Conservation (phyloP, 441 rosid genomes). For the Jatropha multifida region DNA sequence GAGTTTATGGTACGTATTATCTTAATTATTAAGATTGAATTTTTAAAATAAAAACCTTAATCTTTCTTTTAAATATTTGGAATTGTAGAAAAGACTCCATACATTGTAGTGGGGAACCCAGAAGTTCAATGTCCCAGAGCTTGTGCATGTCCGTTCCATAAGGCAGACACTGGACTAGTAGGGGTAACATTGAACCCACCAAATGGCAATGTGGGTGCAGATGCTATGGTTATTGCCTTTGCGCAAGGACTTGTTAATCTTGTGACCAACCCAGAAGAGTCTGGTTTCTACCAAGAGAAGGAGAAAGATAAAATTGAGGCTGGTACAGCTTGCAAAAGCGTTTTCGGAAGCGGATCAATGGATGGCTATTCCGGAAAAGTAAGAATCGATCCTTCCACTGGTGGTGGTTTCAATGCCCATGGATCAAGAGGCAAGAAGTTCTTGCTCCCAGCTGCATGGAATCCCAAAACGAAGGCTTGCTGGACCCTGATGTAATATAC, state of each 20-base stretch:
- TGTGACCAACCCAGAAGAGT: constrained; percentile 39
- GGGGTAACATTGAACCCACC: constrained; percentile 53
- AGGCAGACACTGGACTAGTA: constrained; percentile 36
- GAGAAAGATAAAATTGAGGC: constrained; percentile 23
- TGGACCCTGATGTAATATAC: constrained; percentile 34
- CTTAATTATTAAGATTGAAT: no score
- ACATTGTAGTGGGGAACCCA: constrained; percentile 57
- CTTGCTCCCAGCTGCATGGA: constrained; percentile 64
- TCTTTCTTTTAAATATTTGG: background rate
- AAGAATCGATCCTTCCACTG: constrained; percentile 37
- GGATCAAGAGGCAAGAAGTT: constrained; percentile 49
- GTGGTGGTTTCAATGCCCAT: constrained; percentile 50
- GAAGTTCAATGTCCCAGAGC: constrained; percentile 56
- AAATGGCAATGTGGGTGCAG: constrained; percentile 52
- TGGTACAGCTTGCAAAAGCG: constrained; percentile 37
- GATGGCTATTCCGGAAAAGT: constrained; percentile 39
- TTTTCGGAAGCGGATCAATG: constrained; percentile 46
- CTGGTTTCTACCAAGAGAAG: constrained; percentile 22
- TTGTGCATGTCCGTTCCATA: constrained; percentile 70
- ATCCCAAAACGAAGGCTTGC: constrained; percentile 40
- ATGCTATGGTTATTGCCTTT: constrained; percentile 52
- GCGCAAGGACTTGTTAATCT: constrained; percentile 51
- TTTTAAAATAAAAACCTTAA: no score
- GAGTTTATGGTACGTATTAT: constrained; percentile 25
- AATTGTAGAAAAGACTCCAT: constrained; percentile 32